Conservation (phyloP, 164 flowering plant species). For the Stephania cephalantha region DNA sequence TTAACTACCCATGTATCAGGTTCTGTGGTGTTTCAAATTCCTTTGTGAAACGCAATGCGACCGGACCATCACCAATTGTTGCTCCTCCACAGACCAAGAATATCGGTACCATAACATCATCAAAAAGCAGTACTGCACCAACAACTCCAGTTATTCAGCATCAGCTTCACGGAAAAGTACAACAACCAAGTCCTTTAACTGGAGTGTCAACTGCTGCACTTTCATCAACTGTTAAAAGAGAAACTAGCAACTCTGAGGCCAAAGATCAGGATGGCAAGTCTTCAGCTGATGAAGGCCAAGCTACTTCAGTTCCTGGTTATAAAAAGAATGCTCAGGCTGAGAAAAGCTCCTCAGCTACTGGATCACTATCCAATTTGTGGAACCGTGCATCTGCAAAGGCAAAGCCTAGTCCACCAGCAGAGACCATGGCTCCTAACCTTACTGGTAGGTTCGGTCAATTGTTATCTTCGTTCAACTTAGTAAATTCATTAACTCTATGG, state of each 20-base stretch:
- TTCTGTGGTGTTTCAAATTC: slow-evolving; percentile 72
- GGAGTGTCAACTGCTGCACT: slow-evolving; percentile 28
- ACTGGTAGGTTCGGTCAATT: slow-evolving; percentile 34
- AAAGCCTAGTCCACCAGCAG: slow-evolving; percentile 33
- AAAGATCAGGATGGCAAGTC: slow-evolving; percentile 31
- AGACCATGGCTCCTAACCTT: slow-evolving; percentile 23
- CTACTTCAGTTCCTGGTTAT: slow-evolving; percentile 20
- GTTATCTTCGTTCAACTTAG: background rate
- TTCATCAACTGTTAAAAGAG: slow-evolving; percentile 30
- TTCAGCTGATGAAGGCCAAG: slow-evolving; percentile 34
- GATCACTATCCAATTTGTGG: slow-evolving; percentile 77
- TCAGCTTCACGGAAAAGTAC: slow-evolving; percentile 28
- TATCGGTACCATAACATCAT: slow-evolving; percentile 24
- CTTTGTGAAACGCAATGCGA: slow-evolving; percentile 52
- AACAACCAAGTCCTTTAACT: slow-evolving; percentile 34
- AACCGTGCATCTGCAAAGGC: slow-evolving; percentile 70
- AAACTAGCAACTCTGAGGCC: slow-evolving; percentile 21
- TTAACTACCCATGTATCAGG: slow-evolving; percentile 32
- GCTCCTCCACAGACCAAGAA: slow-evolving; percentile 26
- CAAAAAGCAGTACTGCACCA: slow-evolving; percentile 23
- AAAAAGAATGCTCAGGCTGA: slow-evolving; percentile 48
- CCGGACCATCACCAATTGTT: slow-evolving; percentile 24
- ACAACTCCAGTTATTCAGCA: slow-evolving; percentile 23
- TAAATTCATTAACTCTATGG: background rate
- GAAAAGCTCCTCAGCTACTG: slow-evolving; percentile 41